Evolutionary conservation across 352 stramenopile genomes (phyloP), one percentile per base, ranked within the genome.

Genomic region (Ophiocytium majus): DNA sequence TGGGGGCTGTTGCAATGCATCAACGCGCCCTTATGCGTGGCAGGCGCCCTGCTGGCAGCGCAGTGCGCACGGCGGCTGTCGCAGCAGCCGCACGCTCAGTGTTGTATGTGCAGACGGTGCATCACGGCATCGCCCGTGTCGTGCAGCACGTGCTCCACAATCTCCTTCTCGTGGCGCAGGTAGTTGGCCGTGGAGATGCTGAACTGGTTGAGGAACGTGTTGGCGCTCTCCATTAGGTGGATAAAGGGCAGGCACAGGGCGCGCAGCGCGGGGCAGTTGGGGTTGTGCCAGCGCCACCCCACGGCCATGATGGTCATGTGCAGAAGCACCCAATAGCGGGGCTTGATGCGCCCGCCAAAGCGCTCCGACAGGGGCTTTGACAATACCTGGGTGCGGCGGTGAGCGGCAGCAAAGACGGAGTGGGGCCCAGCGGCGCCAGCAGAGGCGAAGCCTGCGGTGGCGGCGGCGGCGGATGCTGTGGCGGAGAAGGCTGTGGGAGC

Each of bases 241-340:
- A 78, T 78, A 17, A 78, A 78, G 5, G 66, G 66, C 66, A 78
- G 32, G 66, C 66, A 78, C 35, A 78, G 32, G 5, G 32, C 35
- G 32, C 35, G 32, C 32, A 78, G 35, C 32, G 14, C 5, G 5
- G 32, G 35, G 32, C 66, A 78, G 66, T 78, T 43, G 32, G 32
- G 5, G 35, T 17, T 5, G 35, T 78, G 66, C 5, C 5, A 78
- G 32, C 35, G 32, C 66, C 66, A 78, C 5, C 66, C 66, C 5
- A 78, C 35, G 35, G 5, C 32, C 32, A 43, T 78, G 66, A 78
- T 35, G 35, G 14, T 5, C 5, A 78, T 5, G 66, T 78, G 66
- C 66, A 14, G 5, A 14, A 78, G 66, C 5, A 78, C 66, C 32
- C 32, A 78, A 14, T 57, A 57, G 43, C 43, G 43, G 5, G 43